phyloP scores from a whole-genome alignment of 1,284 basidiomycete genomes.

The Malassezia obtusa region DNA sequence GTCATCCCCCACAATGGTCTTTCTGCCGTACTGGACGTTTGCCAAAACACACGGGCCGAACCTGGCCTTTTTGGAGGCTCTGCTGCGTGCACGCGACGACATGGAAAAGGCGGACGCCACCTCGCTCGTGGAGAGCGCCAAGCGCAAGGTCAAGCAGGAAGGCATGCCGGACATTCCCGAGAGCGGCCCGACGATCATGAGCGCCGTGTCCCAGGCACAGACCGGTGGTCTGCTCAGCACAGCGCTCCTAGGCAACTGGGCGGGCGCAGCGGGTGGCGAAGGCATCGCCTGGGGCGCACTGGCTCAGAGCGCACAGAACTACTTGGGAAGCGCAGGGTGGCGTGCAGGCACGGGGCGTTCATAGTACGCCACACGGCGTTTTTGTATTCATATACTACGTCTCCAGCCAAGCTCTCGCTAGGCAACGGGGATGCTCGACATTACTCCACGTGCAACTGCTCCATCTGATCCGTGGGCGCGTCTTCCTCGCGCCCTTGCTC shows the following conservation, averaged over 20 bases:
- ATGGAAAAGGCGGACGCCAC: conserved; percentile 74
- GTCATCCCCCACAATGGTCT: conserved; percentile 82
- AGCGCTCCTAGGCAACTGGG: conserved; percentile 20
- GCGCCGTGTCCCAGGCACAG: conserved; percentile 30
- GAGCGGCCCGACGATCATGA: conserved; percentile 36
- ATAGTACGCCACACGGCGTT: not conserved
- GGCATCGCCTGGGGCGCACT: conserved; percentile 15
- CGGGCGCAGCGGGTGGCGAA: not conserved
- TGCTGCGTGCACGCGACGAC: conserved; percentile 82
- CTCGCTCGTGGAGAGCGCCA: conserved; percentile 88
- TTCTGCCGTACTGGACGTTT: conserved; percentile 82
- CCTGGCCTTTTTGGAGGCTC: conserved; percentile 74
- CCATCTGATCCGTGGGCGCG: not conserved
- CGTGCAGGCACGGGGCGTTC: conserved; percentile 3
- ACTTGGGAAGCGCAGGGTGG: conserved; percentile 16
- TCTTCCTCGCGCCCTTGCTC: conserved; percentile 37
- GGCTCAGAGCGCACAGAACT: conserved; percentile 18
- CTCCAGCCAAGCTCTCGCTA: no score
- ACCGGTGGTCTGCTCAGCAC: conserved; percentile 18
- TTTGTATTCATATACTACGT: not conserved
- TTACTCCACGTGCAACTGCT: not conserved
- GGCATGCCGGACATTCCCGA: conserved; percentile 36
- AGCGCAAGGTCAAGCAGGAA: conserved; percentile 64
- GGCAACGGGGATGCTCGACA: not conserved
- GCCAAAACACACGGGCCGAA: conserved; percentile 93